phyloP scores from a whole-genome alignment of 805 yeast genomes.

The Candida succiphila region DNA sequence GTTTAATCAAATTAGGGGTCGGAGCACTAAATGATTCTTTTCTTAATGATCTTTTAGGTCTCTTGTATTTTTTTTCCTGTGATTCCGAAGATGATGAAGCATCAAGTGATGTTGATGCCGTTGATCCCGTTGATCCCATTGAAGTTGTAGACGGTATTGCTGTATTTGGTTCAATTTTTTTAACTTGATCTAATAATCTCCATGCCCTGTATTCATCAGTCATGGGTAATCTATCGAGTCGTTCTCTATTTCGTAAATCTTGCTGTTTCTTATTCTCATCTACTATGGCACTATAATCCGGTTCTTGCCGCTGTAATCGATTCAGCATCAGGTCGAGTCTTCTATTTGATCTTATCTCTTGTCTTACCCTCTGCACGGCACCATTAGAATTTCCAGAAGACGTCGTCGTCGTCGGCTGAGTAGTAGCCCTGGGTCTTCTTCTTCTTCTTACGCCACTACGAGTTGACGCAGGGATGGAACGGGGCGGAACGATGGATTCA shows the following conservation, averaged over 20 bases:
- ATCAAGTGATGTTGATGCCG: neutral
- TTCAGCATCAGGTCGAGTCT: neutral
- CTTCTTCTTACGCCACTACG: constrained; percentile 3
- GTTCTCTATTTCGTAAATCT: constrained; percentile 4
- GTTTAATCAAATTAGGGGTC: neutral
- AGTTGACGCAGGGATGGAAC: constrained; percentile 3
- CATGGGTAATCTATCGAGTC: neutral
- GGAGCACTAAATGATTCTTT: neutral
- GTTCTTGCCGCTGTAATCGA: constrained; percentile 1
- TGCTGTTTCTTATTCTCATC: constrained; percentile 9
- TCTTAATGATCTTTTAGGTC: constrained; percentile 1
- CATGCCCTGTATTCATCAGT: constrained; percentile 18
- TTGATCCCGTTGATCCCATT: neutral
- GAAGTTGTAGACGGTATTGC: neutral
- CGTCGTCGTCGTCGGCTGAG: too few relatives aligned
- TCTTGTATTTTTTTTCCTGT: neutral
- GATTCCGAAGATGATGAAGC: neutral
- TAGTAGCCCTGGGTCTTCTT: neutral
- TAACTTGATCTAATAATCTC: constrained; percentile 15
- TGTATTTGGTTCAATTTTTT: neutral
- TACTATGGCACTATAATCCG: constrained; percentile 13
- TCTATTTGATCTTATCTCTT: neutral
- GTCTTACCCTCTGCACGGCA: neutral
- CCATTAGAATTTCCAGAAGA: neutral
- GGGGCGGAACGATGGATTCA: constrained; percentile 11